Conservation (phyloP, 2,329 filamentous ascomycete genomes). For the Penicillium sclerotiorum region DNA sequence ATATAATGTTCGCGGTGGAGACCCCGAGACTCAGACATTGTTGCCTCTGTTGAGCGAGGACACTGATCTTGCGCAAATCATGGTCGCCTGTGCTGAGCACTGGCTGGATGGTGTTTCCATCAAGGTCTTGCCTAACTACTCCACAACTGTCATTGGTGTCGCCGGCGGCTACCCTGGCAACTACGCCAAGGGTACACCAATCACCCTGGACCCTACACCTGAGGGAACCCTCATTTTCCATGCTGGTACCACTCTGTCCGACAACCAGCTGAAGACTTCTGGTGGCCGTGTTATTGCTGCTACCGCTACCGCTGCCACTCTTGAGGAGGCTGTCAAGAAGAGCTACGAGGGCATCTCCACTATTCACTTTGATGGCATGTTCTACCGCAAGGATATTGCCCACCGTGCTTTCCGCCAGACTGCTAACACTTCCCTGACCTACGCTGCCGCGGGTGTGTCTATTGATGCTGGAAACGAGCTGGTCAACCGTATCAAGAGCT, state of each 20-base stretch:
- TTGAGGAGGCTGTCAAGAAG: constrained; percentile 80
- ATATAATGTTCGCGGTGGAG: constrained; percentile 92
- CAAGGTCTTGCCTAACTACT: constrained; percentile 69
- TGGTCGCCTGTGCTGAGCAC: constrained; percentile 79
- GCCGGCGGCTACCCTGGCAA: constrained; percentile 86
- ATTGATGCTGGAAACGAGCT: constrained; percentile 94
- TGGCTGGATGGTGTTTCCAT: constrained; percentile 71
- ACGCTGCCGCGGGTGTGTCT: constrained; percentile 89
- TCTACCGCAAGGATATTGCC: constrained; percentile 91
- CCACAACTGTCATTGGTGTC: constrained; percentile 90
- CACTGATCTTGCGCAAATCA: constrained; percentile 83
- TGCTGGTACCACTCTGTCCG: constrained; percentile 74
- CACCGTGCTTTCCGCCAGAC: constrained; percentile 59
- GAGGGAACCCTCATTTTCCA: constrained; percentile 79
- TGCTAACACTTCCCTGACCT: constrained; percentile 66
- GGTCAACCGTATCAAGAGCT: constrained; percentile 86
- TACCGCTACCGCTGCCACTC: constrained; percentile 74
- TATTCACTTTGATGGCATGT: constrained; percentile 85
- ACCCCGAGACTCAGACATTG: constrained; percentile 88
- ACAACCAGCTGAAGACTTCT: constrained; percentile 69
- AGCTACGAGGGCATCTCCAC: constrained; percentile 82
- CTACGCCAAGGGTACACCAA: constrained; percentile 76
- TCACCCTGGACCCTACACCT: constrained; percentile 58
- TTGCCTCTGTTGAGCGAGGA: constrained; percentile 75
- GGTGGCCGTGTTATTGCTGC: constrained; percentile 93